Conservation (phyloP, 2,329 filamentous ascomycete species). For the Acrocalymma vagum region DNA sequence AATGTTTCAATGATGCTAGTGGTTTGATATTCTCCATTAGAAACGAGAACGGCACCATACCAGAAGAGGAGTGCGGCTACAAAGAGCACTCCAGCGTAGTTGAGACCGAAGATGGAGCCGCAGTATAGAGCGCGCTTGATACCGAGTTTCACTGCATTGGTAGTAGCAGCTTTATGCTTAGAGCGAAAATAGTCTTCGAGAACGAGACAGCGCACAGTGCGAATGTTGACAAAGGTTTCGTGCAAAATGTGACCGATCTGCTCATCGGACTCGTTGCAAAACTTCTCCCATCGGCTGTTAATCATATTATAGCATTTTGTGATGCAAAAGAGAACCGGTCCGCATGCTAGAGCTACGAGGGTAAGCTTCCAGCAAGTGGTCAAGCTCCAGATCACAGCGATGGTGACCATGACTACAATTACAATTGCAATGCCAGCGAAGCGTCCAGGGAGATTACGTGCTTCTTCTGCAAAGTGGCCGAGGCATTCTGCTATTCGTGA, state of each 20-base stretch:
- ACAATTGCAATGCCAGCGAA: slow-evolving; percentile 77
- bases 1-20: slow-evolving; percentile 76
- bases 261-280: slow-evolving; percentile 70
- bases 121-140: slow-evolving; percentile 71
- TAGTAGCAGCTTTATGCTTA: slow-evolving; percentile 66
- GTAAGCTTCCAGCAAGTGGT: slow-evolving; percentile 81
- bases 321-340: slow-evolving; percentile 72
- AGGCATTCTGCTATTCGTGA: slow-evolving; percentile 73
- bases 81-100: slow-evolving; percentile 75
- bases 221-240: slow-evolving; percentile 81
- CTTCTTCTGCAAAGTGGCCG: slow-evolving; percentile 85
- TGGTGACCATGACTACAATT: slow-evolving; percentile 70
- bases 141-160: slow-evolving; percentile 67
- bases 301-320: slow-evolving; percentile 72
- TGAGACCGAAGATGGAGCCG: slow-evolving; percentile 79
- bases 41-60: slow-evolving; percentile 75
- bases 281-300: slow-evolving; percentile 75
- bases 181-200: slow-evolving; percentile 75
- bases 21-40: slow-evolving; percentile 58
- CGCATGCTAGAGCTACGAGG: slow-evolving; percentile 74
- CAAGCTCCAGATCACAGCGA: slow-evolving; percentile 79
- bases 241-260: slow-evolving; percentile 69
- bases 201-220: slow-evolving; percentile 77
- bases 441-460: slow-evolving; percentile 80
- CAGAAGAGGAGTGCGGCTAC: slow-evolving; percentile 84